These are phyloP conservation scores for Komagataea norvegica DNA, from an alignment of 1,139 yeast genomes.

Conservation along the genomic window DNA sequence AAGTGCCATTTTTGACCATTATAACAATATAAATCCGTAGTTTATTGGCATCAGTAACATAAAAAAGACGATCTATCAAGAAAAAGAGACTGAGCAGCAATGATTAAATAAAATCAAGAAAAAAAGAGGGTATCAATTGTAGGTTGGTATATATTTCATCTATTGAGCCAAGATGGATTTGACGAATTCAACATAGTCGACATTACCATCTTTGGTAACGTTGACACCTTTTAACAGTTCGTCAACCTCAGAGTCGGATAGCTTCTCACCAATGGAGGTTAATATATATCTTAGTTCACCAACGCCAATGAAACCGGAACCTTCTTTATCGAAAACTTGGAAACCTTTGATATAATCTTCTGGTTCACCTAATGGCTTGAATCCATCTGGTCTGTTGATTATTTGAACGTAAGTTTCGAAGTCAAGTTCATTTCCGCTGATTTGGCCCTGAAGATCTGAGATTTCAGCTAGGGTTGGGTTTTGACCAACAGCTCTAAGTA, in stretches of 20 bases:
- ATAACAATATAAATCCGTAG: too few species aligned
- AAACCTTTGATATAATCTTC: conserved; percentile 97
- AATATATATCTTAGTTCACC: conserved; percentile 94
- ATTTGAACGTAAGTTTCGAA: conserved; percentile 75
- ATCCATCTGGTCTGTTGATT: conserved; percentile 84
- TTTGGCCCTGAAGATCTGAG: conserved; percentile 58
- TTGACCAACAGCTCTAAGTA: conserved; percentile 95
- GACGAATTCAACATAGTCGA: conserved; percentile 92
- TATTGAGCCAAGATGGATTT: conserved; percentile 88
- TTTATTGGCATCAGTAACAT: not conserved
- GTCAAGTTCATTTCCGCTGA: conserved; percentile 41
- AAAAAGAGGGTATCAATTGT: not conserved
- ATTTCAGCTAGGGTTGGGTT: conserved; percentile 94
- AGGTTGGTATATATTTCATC: not conserved
- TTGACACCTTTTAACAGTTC: conserved; percentile 94
- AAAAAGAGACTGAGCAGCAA: too few species aligned
- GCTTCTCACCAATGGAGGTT: conserved; percentile 90
- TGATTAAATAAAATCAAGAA: not conserved
- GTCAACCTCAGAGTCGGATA: conserved; percentile 86
- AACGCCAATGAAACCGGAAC: conserved; percentile 92
- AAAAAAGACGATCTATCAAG: too few species aligned
- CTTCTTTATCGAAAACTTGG: conserved; percentile 95
- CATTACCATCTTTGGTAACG: conserved; percentile 89
- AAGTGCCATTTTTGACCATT: too few species aligned
- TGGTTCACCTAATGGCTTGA: conserved; percentile 85